Conservation (phyloP, 1,139 yeast genomes). For the Diutina neorugosa region DNA sequence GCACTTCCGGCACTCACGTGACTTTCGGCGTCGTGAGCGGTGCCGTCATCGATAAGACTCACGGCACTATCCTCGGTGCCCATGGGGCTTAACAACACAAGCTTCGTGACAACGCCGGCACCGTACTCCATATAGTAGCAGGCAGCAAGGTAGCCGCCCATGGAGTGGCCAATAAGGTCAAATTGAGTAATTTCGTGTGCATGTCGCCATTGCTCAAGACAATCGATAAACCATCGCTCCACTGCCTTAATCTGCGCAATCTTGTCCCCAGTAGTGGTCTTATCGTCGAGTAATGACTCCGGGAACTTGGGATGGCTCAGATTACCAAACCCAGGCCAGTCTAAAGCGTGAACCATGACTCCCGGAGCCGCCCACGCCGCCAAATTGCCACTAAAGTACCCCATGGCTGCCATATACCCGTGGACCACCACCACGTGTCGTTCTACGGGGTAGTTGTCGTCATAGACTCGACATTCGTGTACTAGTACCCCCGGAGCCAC, state of each 20-base stretch:
- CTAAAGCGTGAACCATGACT: conserved; percentile 14
- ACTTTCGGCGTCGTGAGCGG: conserved; percentile 12
- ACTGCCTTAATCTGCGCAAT: conserved; percentile 22
- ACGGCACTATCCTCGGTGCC: conserved; percentile 30
- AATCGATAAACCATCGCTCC: conserved; percentile 34
- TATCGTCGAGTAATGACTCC: conserved; percentile 15
- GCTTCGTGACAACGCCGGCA: conserved; percentile 15
- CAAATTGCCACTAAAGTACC: conserved; percentile 29
- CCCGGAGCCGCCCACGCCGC: conserved; percentile 17
- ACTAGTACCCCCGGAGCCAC: not conserved
- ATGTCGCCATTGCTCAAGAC: conserved; percentile 26
- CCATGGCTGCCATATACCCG: conserved; percentile 38
- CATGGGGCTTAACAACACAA: conserved; percentile 32
- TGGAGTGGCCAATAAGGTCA: conserved; percentile 28
- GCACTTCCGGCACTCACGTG: conserved; percentile 8
- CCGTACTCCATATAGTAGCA: conserved; percentile 30
- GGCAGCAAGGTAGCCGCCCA: conserved; percentile 33
- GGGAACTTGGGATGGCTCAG: conserved; percentile 32
- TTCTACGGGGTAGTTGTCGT: not conserved
- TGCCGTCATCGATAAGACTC: conserved; percentile 23
- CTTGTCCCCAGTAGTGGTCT: conserved; percentile 11
- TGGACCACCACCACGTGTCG: conserved; percentile 23
- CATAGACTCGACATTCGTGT: not conserved
- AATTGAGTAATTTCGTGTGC: conserved; percentile 15
- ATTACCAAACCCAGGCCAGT: conserved; percentile 35